These are phyloP conservation scores for Aspergillus bridgeri DNA, from an alignment of 495 filamentous ascomycete species.

Conservation along the genomic window DNA sequence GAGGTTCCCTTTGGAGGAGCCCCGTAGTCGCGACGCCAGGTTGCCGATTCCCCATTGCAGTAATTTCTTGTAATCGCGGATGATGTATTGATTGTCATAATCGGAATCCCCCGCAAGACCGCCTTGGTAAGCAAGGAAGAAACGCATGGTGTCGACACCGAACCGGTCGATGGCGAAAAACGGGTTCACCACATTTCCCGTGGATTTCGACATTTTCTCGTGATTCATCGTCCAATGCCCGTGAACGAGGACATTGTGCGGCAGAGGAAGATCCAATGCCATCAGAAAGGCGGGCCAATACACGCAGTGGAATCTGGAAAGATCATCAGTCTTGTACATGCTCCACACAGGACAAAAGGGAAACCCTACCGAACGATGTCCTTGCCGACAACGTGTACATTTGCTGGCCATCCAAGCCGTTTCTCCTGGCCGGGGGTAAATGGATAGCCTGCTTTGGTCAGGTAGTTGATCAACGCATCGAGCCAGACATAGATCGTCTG, in stretches of 20 bases:
- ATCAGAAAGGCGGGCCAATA: conserved; percentile 98
- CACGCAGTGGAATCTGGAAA: conserved; percentile 78
- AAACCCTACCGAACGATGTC: conserved; percentile 72
- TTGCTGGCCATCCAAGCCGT: conserved; percentile 76
- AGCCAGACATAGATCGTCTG: conserved; percentile 99
- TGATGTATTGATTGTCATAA: conserved; percentile 76
- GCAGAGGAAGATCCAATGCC: conserved; percentile 79
- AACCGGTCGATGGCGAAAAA: conserved; percentile 89
- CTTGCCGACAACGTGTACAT: conserved; percentile 91
- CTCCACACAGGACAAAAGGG: not conserved
- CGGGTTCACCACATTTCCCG: conserved; percentile 92
- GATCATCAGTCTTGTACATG: conserved; percentile 1
- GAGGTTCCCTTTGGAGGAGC: conserved; percentile 65
- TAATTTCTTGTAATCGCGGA: conserved; percentile 71
- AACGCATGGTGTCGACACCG: conserved; percentile 82
- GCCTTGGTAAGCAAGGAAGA: conserved; percentile 77
- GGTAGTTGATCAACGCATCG: conserved; percentile 90
- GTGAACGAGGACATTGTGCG: conserved; percentile 79
- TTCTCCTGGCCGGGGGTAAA: conserved; percentile 62
- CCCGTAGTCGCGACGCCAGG: conserved; percentile 63
- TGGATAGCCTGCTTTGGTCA: conserved; percentile 84
- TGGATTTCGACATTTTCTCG: conserved; percentile 93
- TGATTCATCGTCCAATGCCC: conserved; percentile 91
- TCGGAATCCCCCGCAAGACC: conserved; percentile 71
- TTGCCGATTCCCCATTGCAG: conserved; percentile 78